A percentile compares a stretch with the other conserved stretches of the same genome.
Evolutionary conservation across 2,329 filamentous ascomycete genomes (phyloP).

Genomic region (Zymoseptoria brevis): DNA sequence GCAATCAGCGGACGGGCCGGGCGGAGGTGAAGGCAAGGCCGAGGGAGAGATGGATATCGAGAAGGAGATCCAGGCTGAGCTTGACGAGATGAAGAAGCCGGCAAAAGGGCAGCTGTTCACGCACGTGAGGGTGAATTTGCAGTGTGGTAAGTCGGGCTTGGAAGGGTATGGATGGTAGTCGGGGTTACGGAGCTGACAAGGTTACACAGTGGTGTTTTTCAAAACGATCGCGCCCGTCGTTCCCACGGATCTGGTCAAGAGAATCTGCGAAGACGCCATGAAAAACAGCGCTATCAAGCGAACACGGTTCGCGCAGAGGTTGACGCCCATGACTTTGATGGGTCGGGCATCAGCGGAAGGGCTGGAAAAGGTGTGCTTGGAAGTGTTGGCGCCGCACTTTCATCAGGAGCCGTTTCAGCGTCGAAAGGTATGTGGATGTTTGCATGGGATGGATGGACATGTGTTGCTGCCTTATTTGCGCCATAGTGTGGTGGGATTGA

Average conservation of each 20-base stretch:
- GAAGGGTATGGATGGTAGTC: background rate
- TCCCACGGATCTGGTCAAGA: conserved; percentile 52
- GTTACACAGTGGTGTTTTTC: conserved; percentile 49
- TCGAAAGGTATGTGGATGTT: conserved; percentile 42
- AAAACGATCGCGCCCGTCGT: conserved; percentile 49
- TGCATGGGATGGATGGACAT: too few relatives aligned
- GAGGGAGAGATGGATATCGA: conserved; percentile 54
- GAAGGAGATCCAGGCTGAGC: conserved; percentile 61
- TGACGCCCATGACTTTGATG: conserved; percentile 52
- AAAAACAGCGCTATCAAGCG: conserved; percentile 43
- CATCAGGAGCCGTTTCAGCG: conserved; percentile 41
- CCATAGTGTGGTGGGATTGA: background rate
- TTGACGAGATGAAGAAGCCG: conserved; percentile 54
- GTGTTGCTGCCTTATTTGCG: background rate
- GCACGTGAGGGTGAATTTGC: conserved; percentile 47
- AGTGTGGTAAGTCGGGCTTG: conserved; percentile 40
- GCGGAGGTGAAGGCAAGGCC: conserved; percentile 28
- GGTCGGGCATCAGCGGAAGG: conserved; percentile 63
- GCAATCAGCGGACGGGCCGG: conserved; percentile 29
- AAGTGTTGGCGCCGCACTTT: conserved; percentile 59
- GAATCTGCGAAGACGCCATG: conserved; percentile 50
- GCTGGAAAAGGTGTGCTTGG: conserved; percentile 55
- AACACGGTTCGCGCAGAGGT: conserved; percentile 51
- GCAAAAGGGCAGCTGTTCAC: conserved; percentile 43
- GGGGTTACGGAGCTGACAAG: background rate